These are phyloP conservation scores for Pyricularia sp. DNA, from an alignment of 2,329 filamentous ascomycete species.

Conservation along the genomic window DNA sequence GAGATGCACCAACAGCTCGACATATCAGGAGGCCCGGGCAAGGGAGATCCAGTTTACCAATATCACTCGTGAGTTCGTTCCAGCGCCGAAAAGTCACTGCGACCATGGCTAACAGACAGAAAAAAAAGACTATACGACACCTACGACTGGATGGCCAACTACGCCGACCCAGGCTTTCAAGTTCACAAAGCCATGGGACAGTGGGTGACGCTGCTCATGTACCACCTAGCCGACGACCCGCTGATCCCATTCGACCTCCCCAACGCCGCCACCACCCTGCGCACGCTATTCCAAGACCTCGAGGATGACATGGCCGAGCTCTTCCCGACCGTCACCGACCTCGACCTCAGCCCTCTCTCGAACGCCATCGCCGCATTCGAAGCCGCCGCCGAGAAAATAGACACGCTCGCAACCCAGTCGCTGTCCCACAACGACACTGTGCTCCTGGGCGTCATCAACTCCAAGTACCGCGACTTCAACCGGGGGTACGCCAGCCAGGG, in stretches of 20 bases:
- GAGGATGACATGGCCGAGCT: constrained; percentile 20
- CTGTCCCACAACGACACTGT: constrained; percentile 16
- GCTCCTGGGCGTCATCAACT: constrained; percentile 28
- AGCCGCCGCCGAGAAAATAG: background rate
- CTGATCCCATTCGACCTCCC: constrained; percentile 29
- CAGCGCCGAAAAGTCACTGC: background rate
- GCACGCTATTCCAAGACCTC: constrained; percentile 27
- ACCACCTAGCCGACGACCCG: constrained; percentile 27
- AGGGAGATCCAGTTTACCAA: constrained; percentile 45
- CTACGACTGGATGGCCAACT: constrained; percentile 75
- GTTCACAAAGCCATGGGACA: constrained; percentile 49
- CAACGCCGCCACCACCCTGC: constrained; percentile 29
- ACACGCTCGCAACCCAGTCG: background rate
- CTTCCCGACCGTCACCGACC: constrained; percentile 12
- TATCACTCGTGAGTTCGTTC: constrained; percentile 44
- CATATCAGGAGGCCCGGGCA: constrained; percentile 30
- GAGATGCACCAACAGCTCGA: constrained; percentile 36
- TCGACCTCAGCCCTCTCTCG: constrained; percentile 27
- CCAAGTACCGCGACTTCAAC: constrained; percentile 38
- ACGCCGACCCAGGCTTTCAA: constrained; percentile 58
- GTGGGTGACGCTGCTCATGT: constrained; percentile 28
- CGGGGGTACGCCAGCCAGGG: constrained; percentile 37
- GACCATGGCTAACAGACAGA: background rate
- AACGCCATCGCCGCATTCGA: constrained; percentile 21
- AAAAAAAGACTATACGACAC: constrained; percentile 63